A percentile compares a stretch with the other conserved stretches of the same genome.
Evolutionary conservation across 2,329 filamentous ascomycete genomes (phyloP).

Genomic region (Diplodia mutila): DNA sequence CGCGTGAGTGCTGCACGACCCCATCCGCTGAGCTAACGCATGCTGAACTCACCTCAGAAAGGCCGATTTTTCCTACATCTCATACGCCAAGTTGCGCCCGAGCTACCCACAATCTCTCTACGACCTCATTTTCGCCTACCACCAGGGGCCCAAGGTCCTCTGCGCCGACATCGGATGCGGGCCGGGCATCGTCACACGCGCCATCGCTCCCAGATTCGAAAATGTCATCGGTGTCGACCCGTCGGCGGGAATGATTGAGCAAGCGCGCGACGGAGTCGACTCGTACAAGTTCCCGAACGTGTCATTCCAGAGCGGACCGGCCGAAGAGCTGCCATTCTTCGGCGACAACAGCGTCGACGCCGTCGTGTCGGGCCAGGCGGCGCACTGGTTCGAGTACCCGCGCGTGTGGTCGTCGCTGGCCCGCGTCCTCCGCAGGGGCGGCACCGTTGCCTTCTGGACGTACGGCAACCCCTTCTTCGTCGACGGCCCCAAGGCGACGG

Average conservation of each 20-base stretch:
- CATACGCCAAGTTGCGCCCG: constrained; percentile 65
- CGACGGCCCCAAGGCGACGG: constrained; percentile 56
- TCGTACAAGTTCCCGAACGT: constrained; percentile 46
- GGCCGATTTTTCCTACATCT: constrained; percentile 58
- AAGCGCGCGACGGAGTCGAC: constrained; percentile 35
- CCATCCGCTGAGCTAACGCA: constrained; percentile 45
- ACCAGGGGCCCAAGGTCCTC: constrained; percentile 47
- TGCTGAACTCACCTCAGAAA: constrained; percentile 47
- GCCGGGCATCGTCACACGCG: constrained; percentile 61
- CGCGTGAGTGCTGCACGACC: neutral
- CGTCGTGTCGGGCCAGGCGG: constrained; percentile 58
- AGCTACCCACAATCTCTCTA: constrained; percentile 61
- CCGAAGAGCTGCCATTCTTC: constrained; percentile 60
- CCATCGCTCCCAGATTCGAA: constrained; percentile 58
- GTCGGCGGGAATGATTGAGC: constrained; percentile 57
- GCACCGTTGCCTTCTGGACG: constrained; percentile 67
- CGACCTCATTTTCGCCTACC: constrained; percentile 58
- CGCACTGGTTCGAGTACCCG: constrained; percentile 68
- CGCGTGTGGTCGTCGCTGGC: constrained; percentile 60
- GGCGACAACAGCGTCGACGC: constrained; percentile 56
- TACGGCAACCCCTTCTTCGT: constrained; percentile 68
- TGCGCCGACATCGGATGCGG: constrained; percentile 67
- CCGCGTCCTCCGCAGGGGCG: constrained; percentile 58
- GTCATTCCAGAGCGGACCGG: constrained; percentile 54
- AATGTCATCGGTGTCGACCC: constrained; percentile 60